Conservation (phyloP, 2,329 filamentous ascomycete genomes). For the Aschersonia sp. region DNA sequence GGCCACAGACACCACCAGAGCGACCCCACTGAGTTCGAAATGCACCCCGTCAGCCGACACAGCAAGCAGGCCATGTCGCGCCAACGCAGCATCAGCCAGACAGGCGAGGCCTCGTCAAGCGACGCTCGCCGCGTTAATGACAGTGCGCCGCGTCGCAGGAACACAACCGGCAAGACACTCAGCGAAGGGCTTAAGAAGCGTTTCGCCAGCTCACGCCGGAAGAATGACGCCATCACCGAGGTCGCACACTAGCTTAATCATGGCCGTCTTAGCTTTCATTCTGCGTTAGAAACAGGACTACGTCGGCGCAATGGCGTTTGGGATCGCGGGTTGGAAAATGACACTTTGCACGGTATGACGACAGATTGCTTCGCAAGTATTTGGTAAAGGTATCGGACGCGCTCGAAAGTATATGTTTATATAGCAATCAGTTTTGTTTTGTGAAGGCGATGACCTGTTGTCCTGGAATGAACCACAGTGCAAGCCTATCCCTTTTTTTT, state of each 20-base stretch:
- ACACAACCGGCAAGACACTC: constrained; percentile 28
- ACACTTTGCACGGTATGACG: too few species aligned
- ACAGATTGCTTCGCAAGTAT: too few species aligned
- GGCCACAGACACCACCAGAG: constrained; percentile 15
- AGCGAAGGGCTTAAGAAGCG: constrained; percentile 37
- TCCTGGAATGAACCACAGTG: too few species aligned
- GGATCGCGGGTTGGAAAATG: too few species aligned
- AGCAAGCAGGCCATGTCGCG: constrained; percentile 12
- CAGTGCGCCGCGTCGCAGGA: constrained; percentile 19
- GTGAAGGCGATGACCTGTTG: too few species aligned
- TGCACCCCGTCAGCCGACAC: constrained; percentile 22
- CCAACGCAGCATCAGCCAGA: constrained; percentile 30
- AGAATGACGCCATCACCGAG: constrained; percentile 15
- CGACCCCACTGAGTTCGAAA: constrained; percentile 28
- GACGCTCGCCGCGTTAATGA: constrained; percentile 8
- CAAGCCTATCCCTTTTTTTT: too few species aligned
- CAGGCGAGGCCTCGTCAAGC: constrained; percentile 10
- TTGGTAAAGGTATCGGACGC: too few species aligned
- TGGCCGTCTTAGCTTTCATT: background rate
- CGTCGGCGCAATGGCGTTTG: background rate
- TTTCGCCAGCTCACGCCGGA: constrained; percentile 36
- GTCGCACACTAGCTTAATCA: background rate
- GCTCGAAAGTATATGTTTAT: too few species aligned
- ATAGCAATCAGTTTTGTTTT: too few species aligned
- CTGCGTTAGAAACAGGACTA: background rate